Evolutionary conservation across 2,329 filamentous ascomycete species (phyloP), one percentile per base, ranked within the genome.

Genomic region (Penicillium olsonii): DNA sequence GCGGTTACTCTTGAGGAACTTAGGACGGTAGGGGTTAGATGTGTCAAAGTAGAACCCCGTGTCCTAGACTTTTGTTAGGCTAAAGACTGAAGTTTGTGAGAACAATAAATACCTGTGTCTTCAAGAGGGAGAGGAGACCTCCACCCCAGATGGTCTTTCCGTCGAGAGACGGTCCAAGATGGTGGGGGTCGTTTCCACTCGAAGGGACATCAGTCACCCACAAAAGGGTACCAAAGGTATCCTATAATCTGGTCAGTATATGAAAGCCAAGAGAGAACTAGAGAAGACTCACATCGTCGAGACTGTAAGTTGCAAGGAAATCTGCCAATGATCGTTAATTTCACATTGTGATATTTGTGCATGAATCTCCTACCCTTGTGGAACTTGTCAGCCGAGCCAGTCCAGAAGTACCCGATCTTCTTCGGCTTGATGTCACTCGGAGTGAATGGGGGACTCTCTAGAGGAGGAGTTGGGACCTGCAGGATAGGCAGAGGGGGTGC

Each of bases 361-460:
- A n/a, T 18, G 38, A 17, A 37, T 17, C 35, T 20, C 31, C 29
- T 50, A 66, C 67, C 77, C 62, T 78, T 78, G 66, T 84, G 81
- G 39, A 75, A 60, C 59, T 84, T 84, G 59, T 84, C 81, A 29
- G 79, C 82, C 27, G 82, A 73, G 15, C 77, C 82, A 44, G 81
- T 83, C 81, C 81, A 84, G 69, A 84, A 84, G 67, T 84, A 84
- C 0, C 81, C 83, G 62, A 85, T 81, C 72, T 85, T 85, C 77
- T 84, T 85, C 22, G 83, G 82, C 69, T 79, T 80, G 62, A 84
- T 77, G 52, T 80, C 70, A 61, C 78, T 80, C 2, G 74, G 69
- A 10, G 69, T 71, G 52, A 83, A 84, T 6, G 77, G 77, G 8
- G 75, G 75, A 56, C 78, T 81, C 2, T 73, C 68, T n/a, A 84